Percentiles rank a stretch among this genome's conserved stretches.
These are phyloP conservation scores for Hymenoscyphus fructigenus DNA, from an alignment of 2,329 filamentous ascomycete genomes.

Conservation along the genomic window DNA sequence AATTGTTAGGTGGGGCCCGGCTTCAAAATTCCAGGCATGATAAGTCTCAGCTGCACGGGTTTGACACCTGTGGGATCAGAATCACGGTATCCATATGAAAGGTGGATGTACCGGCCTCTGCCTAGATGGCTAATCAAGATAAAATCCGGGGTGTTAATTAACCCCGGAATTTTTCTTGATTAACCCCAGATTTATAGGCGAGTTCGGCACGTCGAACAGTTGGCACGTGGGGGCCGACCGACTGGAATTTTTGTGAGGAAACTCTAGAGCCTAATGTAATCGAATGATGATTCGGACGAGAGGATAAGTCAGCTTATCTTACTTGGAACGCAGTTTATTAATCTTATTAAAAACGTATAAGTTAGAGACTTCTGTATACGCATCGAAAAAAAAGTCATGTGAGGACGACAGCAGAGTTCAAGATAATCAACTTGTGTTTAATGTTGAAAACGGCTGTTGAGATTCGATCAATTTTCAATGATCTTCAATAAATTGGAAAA, in stretches of 20 bases:
- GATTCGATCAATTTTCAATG: neutral
- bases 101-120: constrained; percentile 26
- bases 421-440: neutral
- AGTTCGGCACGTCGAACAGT: constrained; percentile 14
- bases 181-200: constrained; percentile 20
- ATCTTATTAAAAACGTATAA: neutral
- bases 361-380: neutral
- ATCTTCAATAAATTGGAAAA: neutral
- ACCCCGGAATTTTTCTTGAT: constrained; percentile 16
- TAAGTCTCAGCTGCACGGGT: constrained; percentile 8
- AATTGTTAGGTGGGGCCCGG: constrained; percentile 19
- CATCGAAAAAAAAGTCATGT: neutral
- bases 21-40: constrained; percentile 13
- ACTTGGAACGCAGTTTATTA: neutral
- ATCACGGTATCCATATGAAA: constrained; percentile 16
- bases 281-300: constrained; percentile 16
- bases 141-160: constrained; percentile 29
- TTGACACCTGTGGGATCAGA: constrained; percentile 11
- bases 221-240: constrained; percentile 17
- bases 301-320: constrained; percentile 5
- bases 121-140: constrained; percentile 26
- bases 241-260: constrained; percentile 12
- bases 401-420: neutral
- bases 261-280: constrained; percentile 19
- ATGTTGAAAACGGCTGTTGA: neutral